phyloP scores from a whole-genome alignment of 495 filamentous ascomycete genomes.

The Viridothelium virens region DNA sequence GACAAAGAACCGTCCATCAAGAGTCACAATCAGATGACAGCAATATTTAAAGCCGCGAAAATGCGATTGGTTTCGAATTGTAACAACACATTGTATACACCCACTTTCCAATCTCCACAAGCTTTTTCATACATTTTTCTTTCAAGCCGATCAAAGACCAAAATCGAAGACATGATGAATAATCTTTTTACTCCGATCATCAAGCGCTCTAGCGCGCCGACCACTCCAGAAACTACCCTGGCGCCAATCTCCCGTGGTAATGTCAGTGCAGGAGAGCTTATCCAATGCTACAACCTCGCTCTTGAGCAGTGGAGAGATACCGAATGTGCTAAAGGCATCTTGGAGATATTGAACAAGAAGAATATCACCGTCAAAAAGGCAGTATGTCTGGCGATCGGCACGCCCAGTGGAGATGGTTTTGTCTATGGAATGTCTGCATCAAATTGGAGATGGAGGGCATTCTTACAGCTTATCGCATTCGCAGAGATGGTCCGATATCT shows the following conservation, averaged over 20 bases:
- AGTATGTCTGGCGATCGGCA: constrained; percentile 12
- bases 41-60: constrained; percentile 11
- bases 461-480: constrained; percentile 11
- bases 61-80: not conserved
- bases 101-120: constrained; percentile 2
- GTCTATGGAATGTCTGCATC: constrained; percentile 10
- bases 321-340: constrained; percentile 6
- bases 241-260: constrained; percentile 11
- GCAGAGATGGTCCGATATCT: constrained; percentile 10
- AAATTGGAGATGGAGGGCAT: constrained; percentile 10
- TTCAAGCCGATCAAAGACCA: constrained; percentile 3
- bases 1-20: constrained; percentile 7
- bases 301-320: constrained; percentile 10
- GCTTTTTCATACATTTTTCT: constrained; percentile 10
- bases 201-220: constrained; percentile 1
- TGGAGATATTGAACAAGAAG: constrained; percentile 1
- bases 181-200: constrained; percentile 7
- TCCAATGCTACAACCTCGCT: constrained; percentile 8
- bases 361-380: constrained; percentile 11
- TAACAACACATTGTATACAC: constrained; percentile 1
- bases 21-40: constrained; percentile 9
- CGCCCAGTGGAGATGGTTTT: constrained; percentile 12
- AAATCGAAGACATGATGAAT: not conserved
- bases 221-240: constrained; percentile 9
- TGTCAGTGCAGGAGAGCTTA: constrained; percentile 11